Conservation (phyloP, 2,329 filamentous ascomycete genomes). For the Fusarium lyarnte region DNA sequence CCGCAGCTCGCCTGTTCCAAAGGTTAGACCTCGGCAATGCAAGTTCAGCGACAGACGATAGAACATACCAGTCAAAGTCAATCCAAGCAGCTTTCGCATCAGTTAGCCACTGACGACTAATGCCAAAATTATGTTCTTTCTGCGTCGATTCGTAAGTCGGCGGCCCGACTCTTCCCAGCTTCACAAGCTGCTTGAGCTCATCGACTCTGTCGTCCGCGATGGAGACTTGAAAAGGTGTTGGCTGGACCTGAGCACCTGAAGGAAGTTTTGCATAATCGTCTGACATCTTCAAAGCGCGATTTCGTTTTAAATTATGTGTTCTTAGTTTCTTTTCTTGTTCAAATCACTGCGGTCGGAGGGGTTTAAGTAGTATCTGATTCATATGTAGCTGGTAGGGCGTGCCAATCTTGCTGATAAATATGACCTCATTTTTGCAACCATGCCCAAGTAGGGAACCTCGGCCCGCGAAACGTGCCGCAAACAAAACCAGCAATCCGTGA, state of each 20-base stretch:
- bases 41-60: fast-evolving
- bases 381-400: not conserved
- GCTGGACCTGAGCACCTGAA: not conserved
- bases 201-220: not conserved
- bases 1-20: not conserved
- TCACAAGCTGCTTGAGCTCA: constrained; percentile 10
- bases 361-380: not conserved
- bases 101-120: not conserved
- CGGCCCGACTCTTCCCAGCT: not conserved
- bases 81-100: constrained; percentile 9
- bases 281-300: not conserved
- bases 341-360: not conserved
- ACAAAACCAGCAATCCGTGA: fast-evolving
- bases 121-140: not conserved
- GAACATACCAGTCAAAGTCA: constrained; percentile 1
- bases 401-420: not conserved
- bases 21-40: not conserved
- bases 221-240: not conserved
- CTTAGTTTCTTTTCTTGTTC: fast-evolving
- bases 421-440: not conserved
- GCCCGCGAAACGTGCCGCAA: not conserved
- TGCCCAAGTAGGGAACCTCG: not conserved
- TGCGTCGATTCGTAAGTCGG: not conserved
- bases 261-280: not conserved
- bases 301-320: fast-evolving